These are phyloP conservation scores for Mallotus nudiflorus DNA, from an alignment of 345 rosid genomes.

Conservation along the genomic window DNA sequence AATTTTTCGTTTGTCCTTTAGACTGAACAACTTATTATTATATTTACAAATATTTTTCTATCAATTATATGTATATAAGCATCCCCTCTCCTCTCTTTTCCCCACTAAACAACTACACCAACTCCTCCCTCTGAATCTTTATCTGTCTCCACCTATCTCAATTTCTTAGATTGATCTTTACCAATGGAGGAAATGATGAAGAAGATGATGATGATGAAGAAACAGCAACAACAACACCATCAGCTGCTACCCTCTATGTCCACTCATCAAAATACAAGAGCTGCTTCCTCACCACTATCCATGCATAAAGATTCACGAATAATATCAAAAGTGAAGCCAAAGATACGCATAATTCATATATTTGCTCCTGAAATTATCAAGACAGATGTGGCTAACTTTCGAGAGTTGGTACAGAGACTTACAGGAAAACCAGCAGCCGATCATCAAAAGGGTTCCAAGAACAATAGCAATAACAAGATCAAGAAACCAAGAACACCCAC, in stretches of 20 bases:
- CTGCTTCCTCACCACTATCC: constrained; percentile 36
- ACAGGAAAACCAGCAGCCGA: constrained; percentile 67
- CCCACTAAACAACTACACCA: constrained; percentile 39
- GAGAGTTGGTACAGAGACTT: constrained; percentile 86
- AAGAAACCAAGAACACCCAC: neutral
- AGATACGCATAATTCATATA: constrained; percentile 80
- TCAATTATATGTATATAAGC: neutral
- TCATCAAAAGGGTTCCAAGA: neutral
- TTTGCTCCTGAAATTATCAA: constrained; percentile 95
- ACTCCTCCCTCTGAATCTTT: constrained; percentile 16
- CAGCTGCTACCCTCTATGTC: too few species aligned
- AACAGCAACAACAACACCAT: constrained; percentile 11
- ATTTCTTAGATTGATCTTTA: neutral
- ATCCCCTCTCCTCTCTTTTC: constrained; percentile 8
- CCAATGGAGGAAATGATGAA: constrained; percentile 47
- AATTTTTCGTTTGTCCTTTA: constrained; percentile 4
- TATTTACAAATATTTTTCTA: too few species aligned
- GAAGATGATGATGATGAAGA: constrained; percentile 31
- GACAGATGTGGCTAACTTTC: constrained; percentile 82
- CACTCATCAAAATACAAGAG: too few species aligned
- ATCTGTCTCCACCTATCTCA: constrained; percentile 15
- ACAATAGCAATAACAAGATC: constrained; percentile 1
- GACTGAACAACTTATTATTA: neutral
- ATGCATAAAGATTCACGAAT: constrained; percentile 49
- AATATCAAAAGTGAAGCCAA: constrained; percentile 64